Evolutionary conservation across 225 moss, liverwort and hornwort genomes (phyloP).

Genomic region (Sphagnum tenellum): DNA sequence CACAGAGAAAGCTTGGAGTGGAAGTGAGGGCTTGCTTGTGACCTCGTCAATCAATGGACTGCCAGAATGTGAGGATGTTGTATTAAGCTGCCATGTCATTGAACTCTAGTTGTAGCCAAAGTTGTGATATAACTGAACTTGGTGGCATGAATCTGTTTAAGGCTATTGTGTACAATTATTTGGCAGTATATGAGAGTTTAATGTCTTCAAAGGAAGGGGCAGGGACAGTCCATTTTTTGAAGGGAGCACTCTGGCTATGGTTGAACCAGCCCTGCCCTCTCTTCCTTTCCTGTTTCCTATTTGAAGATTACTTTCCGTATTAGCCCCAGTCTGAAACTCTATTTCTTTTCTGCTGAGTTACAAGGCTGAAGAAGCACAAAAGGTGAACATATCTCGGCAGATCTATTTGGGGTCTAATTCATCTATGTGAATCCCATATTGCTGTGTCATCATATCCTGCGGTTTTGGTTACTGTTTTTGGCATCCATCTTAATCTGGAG

Average conservation of each 20-base stretch:
- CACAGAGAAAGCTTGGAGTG: slow-evolving; percentile 18
- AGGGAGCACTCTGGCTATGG: slow-evolving; percentile 11
- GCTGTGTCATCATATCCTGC: too few relatives aligned
- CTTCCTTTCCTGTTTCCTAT: not conserved
- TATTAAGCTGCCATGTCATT: slow-evolving; percentile 47
- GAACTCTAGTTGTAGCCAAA: slow-evolving; percentile 16
- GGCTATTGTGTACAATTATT: not conserved
- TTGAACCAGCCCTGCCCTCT: slow-evolving; percentile 11
- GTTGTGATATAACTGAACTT: not conserved
- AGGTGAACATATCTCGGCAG: too few relatives aligned
- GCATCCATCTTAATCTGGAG: too few relatives aligned
- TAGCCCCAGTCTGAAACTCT: too few relatives aligned
- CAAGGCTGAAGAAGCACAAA: too few relatives aligned
- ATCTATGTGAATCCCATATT: too few relatives aligned
- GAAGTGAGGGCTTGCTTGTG: slow-evolving; percentile 23
- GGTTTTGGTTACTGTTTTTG: too few relatives aligned
- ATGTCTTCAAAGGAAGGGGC: not conserved
- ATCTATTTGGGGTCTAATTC: too few relatives aligned
- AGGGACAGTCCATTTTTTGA: not conserved
- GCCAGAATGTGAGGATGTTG: slow-evolving; percentile 19
- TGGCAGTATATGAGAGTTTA: not conserved
- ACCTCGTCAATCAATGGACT: slow-evolving; percentile 33
- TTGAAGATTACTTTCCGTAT: too few relatives aligned
- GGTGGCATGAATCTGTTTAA: not conserved
- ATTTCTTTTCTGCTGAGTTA: too few relatives aligned